Conservation (phyloP, 2,329 filamentous ascomycete genomes). For the Aschersonia sp. region DNA sequence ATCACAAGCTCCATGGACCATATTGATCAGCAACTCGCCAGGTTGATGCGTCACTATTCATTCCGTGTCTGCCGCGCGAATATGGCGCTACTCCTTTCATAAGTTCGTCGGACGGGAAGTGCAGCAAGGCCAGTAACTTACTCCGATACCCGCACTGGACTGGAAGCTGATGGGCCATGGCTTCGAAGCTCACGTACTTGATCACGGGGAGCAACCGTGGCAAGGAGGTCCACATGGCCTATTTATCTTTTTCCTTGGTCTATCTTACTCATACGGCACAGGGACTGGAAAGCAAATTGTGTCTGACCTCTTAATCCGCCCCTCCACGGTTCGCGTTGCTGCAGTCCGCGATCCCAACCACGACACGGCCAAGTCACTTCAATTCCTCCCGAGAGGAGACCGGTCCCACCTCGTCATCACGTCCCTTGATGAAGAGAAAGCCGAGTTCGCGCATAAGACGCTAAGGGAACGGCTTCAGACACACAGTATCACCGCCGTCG, state of each 20-base stretch:
- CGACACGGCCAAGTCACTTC: slow-evolving; percentile 4
- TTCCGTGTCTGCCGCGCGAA: too few relatives aligned
- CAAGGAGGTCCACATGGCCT: background rate
- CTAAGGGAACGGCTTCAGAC: slow-evolving; percentile 3
- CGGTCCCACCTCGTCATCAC: slow-evolving; percentile 23
- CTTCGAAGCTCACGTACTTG: background rate
- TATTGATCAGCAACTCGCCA: too few relatives aligned
- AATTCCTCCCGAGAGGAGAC: slow-evolving; percentile 17
- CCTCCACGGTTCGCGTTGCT: slow-evolving; percentile 21
- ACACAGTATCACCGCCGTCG: slow-evolving; percentile 22
- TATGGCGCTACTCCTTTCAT: too few relatives aligned
- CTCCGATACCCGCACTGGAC: too few relatives aligned
- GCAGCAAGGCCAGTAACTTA: too few relatives aligned
- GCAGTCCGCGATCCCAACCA: slow-evolving; percentile 18
- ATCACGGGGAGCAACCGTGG: background rate
- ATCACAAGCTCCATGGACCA: too few relatives aligned
- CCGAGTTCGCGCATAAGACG: slow-evolving; percentile 15
- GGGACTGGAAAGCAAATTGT: slow-evolving; percentile 7
- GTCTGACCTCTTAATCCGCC: slow-evolving; percentile 5
- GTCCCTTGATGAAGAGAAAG: slow-evolving; percentile 16
- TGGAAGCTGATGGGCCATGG: background rate
- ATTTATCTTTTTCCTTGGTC: background rate
- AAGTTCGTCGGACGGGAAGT: too few relatives aligned
- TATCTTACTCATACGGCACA: background rate
- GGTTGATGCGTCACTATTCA: too few relatives aligned